Base-by-base conservation (phyloP, 2,329 filamentous ascomycete species). In the Teratosphaeria pseudoeucalypti region DNA sequence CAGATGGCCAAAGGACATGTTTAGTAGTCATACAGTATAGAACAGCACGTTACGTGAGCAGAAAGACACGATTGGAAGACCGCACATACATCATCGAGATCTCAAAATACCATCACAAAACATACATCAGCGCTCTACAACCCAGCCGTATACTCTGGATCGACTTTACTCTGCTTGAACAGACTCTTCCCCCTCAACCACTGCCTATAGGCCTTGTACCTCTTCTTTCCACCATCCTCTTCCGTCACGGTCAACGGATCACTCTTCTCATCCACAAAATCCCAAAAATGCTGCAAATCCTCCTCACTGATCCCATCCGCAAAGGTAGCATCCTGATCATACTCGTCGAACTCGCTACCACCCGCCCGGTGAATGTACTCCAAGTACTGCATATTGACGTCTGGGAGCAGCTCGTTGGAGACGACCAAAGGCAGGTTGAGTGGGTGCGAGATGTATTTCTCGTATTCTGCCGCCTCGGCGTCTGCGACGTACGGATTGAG, bases 171-270 rank as follows among this genome's bases (percentile, higher is more conserved):
- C 79, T 96, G 92, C 76, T 97, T 97, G 74, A 97, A 97, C 68
- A 97, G 82, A 68, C 90, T 96, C 78, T 96, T 97, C 19, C 92
- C 92, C 63, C 86, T 83, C 70, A 99, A 79, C 92, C 94, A 99
- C 75, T 96, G 95, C 68, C 87, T 79, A 75, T 99, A 99, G 10
- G 92, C 89, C 76, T 96, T 97, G 74, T 99, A 99, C 66, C 94
- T 81, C 81, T 97, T 96, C 82, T 95, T 97, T 49, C 82, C 81
- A 54, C 85, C 81, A 73, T 97, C 94, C 69, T 95, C 92, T 53
- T 92, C 87, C 1, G 85, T 86, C 14, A 97, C 92, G 2, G 90
- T 95, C 57, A 99, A 76, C 19, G 90, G 90, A 67, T 96, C 90
- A 62, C 94, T 88, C 4, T 83, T 84, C 12, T 94, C 83, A 52